A percentile compares a stretch with the other conserved stretches of the same genome.
Evolutionary conservation across 2,329 filamentous ascomycete genomes (phyloP).

Genomic region (Monosporascus cannonballus): DNA sequence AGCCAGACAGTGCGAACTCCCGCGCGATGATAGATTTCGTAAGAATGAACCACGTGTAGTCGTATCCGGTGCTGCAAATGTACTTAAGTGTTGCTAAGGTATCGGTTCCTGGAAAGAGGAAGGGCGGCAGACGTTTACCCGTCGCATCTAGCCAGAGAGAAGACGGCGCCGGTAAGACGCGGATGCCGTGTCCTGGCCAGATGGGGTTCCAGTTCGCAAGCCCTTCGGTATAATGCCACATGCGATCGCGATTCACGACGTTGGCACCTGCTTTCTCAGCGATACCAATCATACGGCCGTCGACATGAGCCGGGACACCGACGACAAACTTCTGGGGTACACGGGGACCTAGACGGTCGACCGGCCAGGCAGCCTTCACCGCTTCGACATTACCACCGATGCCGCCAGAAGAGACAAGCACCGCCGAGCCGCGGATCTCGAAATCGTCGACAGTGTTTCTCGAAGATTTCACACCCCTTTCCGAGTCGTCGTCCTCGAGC

Average conservation of each 20-base stretch:
- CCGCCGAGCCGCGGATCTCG: conserved; percentile 45
- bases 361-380: conserved; percentile 52
- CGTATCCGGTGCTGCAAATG: conserved; percentile 55
- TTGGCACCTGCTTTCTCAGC: conserved; percentile 45
- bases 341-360: conserved; percentile 49
- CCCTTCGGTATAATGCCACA: conserved; percentile 64
- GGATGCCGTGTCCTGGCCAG: conserved; percentile 56
- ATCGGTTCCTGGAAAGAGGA: conserved; percentile 51
- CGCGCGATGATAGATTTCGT: conserved; percentile 53
- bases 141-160: conserved; percentile 58
- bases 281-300: conserved; percentile 57
- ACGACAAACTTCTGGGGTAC: conserved; percentile 51
- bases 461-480: conserved; percentile 46
- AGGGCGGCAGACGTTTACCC: conserved; percentile 50
- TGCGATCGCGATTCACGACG: conserved; percentile 54
- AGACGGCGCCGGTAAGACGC: conserved; percentile 53
- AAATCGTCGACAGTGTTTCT: conserved; percentile 44
- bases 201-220: conserved; percentile 57
- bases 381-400: conserved; percentile 58
- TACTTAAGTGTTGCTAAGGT: conserved; percentile 52
- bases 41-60: conserved; percentile 59
- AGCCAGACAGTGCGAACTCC: conserved; percentile 57
- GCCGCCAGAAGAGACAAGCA: conserved; percentile 51
- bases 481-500: conserved; percentile 43
- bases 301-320: conserved; percentile 58